phyloP scores from a whole-genome alignment of 164 flowering plant genomes.

The Malania oleifera region DNA sequence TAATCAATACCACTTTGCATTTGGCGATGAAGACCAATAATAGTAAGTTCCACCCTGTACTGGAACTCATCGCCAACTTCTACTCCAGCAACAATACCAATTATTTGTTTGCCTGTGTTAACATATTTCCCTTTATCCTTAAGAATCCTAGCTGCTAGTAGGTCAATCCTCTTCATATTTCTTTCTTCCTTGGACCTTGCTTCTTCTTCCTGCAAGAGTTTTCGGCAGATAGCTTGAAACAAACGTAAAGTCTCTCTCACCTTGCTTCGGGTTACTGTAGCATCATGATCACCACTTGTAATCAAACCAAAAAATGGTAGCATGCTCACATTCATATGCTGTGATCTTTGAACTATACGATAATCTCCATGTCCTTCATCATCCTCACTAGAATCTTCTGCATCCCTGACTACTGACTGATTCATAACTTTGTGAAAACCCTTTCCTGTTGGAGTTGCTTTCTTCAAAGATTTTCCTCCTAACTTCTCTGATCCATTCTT shows the following conservation, averaged over 20 bases:
- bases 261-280: conserved; percentile 29
- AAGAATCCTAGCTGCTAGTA: conserved; percentile 34
- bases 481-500: conserved; percentile 5
- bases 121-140: conserved; percentile 46
- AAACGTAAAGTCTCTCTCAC: conserved; percentile 74
- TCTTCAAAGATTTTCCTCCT: conserved; percentile 11
- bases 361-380: conserved; percentile 16
- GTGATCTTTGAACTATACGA: conserved; percentile 10
- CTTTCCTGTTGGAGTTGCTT: conserved; percentile 3
- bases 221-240: conserved; percentile 56
- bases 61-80: conserved; percentile 93
- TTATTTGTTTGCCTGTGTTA: conserved; percentile 38
- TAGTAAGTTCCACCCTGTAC: conserved; percentile 71
- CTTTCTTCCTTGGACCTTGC: conserved; percentile 25
- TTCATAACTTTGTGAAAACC: conserved; percentile 2
- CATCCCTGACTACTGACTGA: conserved; percentile 15
- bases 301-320: conserved; percentile 38
- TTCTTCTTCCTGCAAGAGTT: conserved; percentile 69
- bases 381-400: conserved; percentile 11
- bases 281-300: conserved; percentile 14
- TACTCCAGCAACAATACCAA: conserved; percentile 83
- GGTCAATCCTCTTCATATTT: conserved; percentile 40
- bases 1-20: conserved; percentile 75
- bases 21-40: conserved; percentile 76
- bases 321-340: conserved; percentile 16